A percentile compares a stretch with the other conserved stretches of the same genome.
phyloP scores from a whole-genome alignment of 1,284 basidiomycete genomes.

The Pseudozyma hubeiensis region DNA sequence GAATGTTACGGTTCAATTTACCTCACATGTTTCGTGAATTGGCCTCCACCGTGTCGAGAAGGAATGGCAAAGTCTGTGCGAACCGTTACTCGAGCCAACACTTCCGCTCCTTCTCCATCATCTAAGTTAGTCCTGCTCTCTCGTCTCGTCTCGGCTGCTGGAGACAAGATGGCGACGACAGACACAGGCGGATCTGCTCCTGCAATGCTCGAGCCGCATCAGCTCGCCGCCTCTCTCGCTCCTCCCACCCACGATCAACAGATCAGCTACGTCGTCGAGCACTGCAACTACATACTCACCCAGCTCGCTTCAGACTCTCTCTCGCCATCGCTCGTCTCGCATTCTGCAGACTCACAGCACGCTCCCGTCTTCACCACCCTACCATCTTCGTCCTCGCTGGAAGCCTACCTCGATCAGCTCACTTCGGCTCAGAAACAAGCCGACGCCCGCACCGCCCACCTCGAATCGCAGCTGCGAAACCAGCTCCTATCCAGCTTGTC shows the following conservation, averaged over 20 bases:
- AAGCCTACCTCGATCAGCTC: constrained; percentile 34
- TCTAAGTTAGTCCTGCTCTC: no score
- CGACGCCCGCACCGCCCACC: constrained; percentile 13
- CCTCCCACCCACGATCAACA: constrained; percentile 22
- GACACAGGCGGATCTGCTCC: background rate
- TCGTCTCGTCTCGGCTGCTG: no score
- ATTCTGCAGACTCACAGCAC: background rate
- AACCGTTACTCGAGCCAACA: no score
- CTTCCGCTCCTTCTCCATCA: no score
- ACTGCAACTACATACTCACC: constrained; percentile 44
- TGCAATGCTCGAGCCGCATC: constrained; percentile 32
- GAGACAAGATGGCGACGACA: constrained; percentile 12
- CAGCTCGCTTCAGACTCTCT: constrained; percentile 36
- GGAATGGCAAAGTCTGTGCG: no score
- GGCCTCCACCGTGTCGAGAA: no score
- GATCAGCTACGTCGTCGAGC: constrained; percentile 34
- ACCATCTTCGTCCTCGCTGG: constrained; percentile 31
- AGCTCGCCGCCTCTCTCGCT: constrained; percentile 24
- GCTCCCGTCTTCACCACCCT: constrained; percentile 22
- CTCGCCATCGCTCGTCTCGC: constrained; percentile 11
- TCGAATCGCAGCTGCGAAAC: constrained; percentile 30
- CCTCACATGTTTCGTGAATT: no score
- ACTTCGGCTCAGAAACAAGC: constrained; percentile 19
- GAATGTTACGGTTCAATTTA: no score
- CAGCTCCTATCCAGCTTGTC: constrained; percentile 35